phyloP scores from a whole-genome alignment of 169 alveolate species.

The Eimeria falciformis region DNA sequence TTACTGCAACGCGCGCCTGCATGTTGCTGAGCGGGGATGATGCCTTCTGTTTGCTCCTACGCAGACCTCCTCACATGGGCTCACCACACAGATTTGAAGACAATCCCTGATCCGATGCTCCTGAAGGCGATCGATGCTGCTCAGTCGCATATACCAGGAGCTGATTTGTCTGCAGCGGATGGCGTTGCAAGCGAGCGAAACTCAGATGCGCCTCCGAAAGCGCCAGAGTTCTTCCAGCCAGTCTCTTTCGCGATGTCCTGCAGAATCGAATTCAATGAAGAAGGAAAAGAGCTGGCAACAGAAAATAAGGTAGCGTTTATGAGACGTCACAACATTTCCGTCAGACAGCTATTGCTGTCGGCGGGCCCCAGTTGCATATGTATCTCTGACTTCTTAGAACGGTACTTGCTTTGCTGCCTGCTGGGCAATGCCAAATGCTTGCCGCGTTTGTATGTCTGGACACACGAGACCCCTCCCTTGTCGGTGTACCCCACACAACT shows the following conservation, averaged over 20 bases:
- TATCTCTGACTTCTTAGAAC: neutral
- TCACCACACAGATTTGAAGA: slow-evolving; percentile 76
- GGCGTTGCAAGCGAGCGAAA: neutral
- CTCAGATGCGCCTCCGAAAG: neutral
- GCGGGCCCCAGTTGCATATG: neutral
- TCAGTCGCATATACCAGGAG: slow-evolving; percentile 19
- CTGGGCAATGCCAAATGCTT: neutral
- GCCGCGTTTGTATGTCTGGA: neutral
- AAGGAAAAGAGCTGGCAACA: neutral
- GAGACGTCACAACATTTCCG: neutral
- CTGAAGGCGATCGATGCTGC: slow-evolving; percentile 70
- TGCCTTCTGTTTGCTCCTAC: no score
- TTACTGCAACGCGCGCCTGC: no score
- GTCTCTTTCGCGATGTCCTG: slow-evolving; percentile 79
- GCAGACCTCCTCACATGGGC: slow-evolving; percentile 80
- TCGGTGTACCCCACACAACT: neutral
- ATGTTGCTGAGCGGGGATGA: no score
- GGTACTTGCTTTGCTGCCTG: neutral
- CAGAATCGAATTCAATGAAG: slow-evolving; percentile 66
- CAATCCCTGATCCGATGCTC: slow-evolving; percentile 71
- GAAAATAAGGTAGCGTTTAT: neutral
- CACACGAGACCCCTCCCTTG: neutral
- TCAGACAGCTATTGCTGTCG: neutral
- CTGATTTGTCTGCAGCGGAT: neutral
- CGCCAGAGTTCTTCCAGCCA: slow-evolving; percentile 61